Conservation (phyloP, 2,329 filamentous ascomycete genomes). For the Fusarium sp. region DNA sequence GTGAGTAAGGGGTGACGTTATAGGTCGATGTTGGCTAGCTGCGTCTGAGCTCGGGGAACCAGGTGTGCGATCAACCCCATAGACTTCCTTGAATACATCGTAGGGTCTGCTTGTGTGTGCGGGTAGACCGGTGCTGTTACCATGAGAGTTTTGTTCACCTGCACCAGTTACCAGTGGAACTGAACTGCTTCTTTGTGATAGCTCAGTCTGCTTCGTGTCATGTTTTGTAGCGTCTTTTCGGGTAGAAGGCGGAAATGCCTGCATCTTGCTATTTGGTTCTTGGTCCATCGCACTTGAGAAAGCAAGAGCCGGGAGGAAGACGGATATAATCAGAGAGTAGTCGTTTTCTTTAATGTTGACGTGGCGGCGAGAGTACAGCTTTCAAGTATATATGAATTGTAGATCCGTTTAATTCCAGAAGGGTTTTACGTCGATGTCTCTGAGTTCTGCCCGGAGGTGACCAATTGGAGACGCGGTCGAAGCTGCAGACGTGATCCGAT, state of each 20-base stretch:
- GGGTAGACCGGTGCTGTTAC: not conserved
- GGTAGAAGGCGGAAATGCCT: conserved; percentile 20
- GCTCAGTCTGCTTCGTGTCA: conserved; percentile 3
- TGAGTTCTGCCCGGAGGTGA: not conserved
- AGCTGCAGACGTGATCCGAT: conserved; percentile 6
- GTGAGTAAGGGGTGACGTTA: conserved; percentile 53
- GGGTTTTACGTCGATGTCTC: not conserved
- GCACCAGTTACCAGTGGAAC: not conserved
- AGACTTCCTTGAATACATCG: conserved; percentile 12
- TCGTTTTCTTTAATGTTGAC: conserved; percentile 5
- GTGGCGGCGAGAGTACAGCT: not conserved
- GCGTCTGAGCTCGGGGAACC: conserved; percentile 3
- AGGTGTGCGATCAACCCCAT: conserved; percentile 10
- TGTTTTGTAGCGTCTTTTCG: conserved; percentile 14
- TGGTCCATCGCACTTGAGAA: conserved; percentile 26
- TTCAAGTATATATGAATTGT: not conserved
- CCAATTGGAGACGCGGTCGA: not conserved
- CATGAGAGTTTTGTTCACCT: not conserved
- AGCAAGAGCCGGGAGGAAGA: conserved; percentile 26
- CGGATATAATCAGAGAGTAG: conserved; percentile 30
- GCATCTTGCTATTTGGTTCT: conserved; percentile 19
- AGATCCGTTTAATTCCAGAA: not conserved
- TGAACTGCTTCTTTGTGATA: not conserved
- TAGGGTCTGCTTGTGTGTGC: conserved; percentile 6
- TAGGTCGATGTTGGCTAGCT: conserved; percentile 16